Conservation (phyloP, 2,329 filamentous ascomycete genomes). For the Fusarium xylarioides region DNA sequence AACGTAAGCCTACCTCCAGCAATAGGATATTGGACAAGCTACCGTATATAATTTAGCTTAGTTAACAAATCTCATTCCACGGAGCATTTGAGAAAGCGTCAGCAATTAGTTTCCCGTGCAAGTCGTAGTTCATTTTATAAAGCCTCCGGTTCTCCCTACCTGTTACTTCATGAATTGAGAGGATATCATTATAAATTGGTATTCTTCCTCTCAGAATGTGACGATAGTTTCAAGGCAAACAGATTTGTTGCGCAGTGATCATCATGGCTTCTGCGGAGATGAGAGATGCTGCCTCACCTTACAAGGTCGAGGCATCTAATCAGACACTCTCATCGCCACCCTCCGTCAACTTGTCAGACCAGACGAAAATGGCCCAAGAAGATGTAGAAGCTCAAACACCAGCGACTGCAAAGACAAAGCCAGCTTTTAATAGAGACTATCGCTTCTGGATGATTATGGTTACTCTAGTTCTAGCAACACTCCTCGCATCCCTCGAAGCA, state of each 20-base stretch:
- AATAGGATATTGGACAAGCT: background rate
- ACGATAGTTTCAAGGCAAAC: accelerated
- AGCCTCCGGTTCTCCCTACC: background rate
- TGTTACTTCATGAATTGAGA: too few species aligned
- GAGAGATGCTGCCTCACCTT: background rate
- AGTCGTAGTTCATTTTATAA: background rate
- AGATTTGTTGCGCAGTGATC: accelerated
- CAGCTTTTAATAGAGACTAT: slow-evolving; percentile 24
- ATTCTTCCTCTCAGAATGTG: background rate
- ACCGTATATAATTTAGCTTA: background rate
- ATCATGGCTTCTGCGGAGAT: background rate
- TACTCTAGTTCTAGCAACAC: slow-evolving; percentile 30
- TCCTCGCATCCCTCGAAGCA: slow-evolving; percentile 37
- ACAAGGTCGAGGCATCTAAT: background rate
- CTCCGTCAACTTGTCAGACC: background rate
- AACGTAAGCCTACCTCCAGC: background rate
- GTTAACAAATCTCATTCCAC: background rate
- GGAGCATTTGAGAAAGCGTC: background rate
- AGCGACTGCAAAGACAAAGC: background rate
- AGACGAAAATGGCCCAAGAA: background rate
- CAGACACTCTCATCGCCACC: background rate
- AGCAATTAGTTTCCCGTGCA: background rate
- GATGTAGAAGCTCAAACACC: background rate
- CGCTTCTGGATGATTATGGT: slow-evolving; percentile 44
- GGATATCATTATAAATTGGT: background rate